Evolutionary conservation across 2,329 filamentous ascomycete genomes (phyloP), one percentile per base, ranked within the genome.

Genomic region (Pseudogymnoascus sp.): DNA sequence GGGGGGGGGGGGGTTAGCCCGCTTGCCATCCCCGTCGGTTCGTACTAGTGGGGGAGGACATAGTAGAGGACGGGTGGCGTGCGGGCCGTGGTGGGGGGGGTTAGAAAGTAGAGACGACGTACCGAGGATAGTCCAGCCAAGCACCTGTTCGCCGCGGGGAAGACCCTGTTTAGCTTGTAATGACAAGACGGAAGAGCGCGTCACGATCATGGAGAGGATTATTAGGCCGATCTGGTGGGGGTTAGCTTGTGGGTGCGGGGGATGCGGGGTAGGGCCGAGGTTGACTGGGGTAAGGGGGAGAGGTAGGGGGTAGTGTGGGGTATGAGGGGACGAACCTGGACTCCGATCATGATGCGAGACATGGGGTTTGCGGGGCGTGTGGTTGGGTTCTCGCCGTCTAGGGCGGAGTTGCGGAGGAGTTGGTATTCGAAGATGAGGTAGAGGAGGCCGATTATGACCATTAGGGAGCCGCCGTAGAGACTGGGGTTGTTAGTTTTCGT

Each of bases 151-250:
- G 10, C 95, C 95, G 8, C 88, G 80, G 8, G 93, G 93, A 46
- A 99, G 79, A 6, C 95, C 95, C 67, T 86, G 79, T 73, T 90
- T 96, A 28, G 91, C 88, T 74, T 96, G 91, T 8, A 99, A 76
- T 21, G 92, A 96, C 63, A 88, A 76, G n/a, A 89, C 86, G 72
- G 91, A 97, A 1, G 91, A 96, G 53, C 88, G 84, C 6, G 95
- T 99, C 18, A 97, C 90, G 62, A 93, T 73, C 79, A 96, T 91
- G 7, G 93, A 84, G 61, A 97, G 81, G 6, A 90, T 73, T 44
- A 96, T 84, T 61, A 97, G 82, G 0, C 93, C 93, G 64, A 92
- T 69, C 73, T 74, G 61, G 12, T 7, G 44, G 77, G 81, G 89
- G 70, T 64, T 44, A 71, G 65, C 23, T 63, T 8, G 3, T 8